These are phyloP conservation scores for Hypoxylon subgilvum DNA, from an alignment of 495 filamentous ascomycete genomes.

Conservation along the genomic window DNA sequence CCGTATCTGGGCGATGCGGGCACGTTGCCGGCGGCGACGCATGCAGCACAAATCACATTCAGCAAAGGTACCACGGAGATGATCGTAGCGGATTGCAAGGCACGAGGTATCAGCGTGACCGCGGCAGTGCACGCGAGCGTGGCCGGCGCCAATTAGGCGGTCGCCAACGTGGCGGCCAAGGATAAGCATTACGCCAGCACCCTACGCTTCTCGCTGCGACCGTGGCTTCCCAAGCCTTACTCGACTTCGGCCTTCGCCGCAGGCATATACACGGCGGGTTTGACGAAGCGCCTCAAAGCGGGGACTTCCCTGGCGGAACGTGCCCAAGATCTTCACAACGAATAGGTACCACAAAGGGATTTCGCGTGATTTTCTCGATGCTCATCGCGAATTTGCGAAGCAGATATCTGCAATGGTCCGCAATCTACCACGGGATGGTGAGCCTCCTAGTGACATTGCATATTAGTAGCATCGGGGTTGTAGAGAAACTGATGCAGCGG, in stretches of 20 bases:
- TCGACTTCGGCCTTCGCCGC: conserved; percentile 28
- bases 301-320: too few relatives aligned
- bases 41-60: too few relatives aligned
- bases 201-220: conserved; percentile 36
- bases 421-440: conserved; percentile 9
- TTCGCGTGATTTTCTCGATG: too few relatives aligned
- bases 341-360: too few relatives aligned
- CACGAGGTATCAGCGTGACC: conserved; percentile 21
- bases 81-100: conserved; percentile 20
- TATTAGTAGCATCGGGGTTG: conserved; percentile 42
- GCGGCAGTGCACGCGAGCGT: conserved; percentile 42
- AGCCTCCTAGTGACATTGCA: conserved; percentile 42
- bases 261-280: conserved; percentile 37
- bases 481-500: conserved; percentile 37
- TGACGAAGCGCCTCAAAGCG: too few relatives aligned
- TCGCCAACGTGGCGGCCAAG: conserved; percentile 28
- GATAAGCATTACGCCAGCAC: conserved; percentile 44
- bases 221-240: conserved; percentile 38
- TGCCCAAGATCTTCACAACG: too few relatives aligned
- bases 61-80: conserved; percentile 16
- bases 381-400: too few relatives aligned
- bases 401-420: too few relatives aligned
- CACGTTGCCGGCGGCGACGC: too few relatives aligned
- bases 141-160: conserved; percentile 36
- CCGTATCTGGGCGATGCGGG: conserved; percentile 25